Percentiles rank a stretch among this genome's conserved stretches.
phyloP scores from a whole-genome alignment of 371 early-diverging fungal genomes.

The Apophysomyces ossiformis region DNA sequence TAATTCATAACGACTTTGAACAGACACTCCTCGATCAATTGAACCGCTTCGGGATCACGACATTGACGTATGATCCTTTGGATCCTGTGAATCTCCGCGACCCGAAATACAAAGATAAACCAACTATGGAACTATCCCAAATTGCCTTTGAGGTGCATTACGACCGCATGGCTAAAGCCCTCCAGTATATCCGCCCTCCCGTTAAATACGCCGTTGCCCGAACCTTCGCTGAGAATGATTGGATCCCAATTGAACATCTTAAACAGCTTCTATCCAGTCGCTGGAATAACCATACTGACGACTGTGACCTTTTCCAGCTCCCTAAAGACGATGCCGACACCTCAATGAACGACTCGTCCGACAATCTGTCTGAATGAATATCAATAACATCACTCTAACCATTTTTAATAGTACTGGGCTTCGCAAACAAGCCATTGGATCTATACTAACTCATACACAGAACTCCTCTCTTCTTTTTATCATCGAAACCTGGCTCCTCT shows the following conservation, averaged over 20 bases:
- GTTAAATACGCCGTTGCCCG: slow-evolving; percentile 13
- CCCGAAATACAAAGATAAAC: slow-evolving; percentile 16
- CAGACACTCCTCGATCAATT: not conserved
- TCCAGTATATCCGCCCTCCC: slow-evolving; percentile 6
- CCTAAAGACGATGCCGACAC: not conserved
- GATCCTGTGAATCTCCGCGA: slow-evolving; percentile 12
- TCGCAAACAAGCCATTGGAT: not conserved
- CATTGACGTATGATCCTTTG: slow-evolving; percentile 12
- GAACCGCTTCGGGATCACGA: not conserved
- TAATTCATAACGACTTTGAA: slow-evolving; percentile 15
- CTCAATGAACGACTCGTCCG: too few relatives aligned
- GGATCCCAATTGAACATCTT: not conserved
- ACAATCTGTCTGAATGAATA: too few relatives aligned
- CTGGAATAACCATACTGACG: not conserved
- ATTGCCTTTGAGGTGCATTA: not conserved
- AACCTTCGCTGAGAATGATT: not conserved
- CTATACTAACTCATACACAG: not conserved
- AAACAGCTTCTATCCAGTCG: not conserved
- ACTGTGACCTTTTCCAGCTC: not conserved
- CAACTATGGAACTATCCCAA: not conserved
- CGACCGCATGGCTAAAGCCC: not conserved
- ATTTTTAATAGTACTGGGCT: not conserved
- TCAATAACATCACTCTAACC: not conserved
- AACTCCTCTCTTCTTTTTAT: slow-evolving; percentile 15
- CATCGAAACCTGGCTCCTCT: slow-evolving; percentile 20